Percentiles rank a stretch among this genome's conserved stretches.
Evolutionary conservation across 1,284 basidiomycete species (phyloP).

Genomic region (Sutorius eximius): DNA sequence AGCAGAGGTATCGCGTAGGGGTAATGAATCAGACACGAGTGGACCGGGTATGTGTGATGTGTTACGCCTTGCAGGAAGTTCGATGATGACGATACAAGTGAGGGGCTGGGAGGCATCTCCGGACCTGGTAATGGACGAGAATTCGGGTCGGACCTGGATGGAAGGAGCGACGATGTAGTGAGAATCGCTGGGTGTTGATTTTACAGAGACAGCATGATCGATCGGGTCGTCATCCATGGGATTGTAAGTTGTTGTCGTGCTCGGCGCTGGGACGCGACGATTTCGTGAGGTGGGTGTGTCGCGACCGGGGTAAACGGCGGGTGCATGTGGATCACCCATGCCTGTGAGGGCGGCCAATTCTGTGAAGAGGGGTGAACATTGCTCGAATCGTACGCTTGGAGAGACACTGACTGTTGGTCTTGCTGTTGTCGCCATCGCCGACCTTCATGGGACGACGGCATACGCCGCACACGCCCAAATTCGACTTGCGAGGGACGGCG

Average conservation of each 20-base stretch:
- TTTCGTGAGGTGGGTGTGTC: conserved; percentile 52
- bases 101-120: conserved; percentile 75
- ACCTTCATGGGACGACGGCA: conserved; percentile 95
- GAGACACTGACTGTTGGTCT: conserved; percentile 78
- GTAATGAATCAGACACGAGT: conserved; percentile 49
- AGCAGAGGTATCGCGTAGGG: conserved; percentile 30
- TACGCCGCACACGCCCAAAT: conserved; percentile 93
- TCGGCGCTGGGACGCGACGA: conserved; percentile 31
- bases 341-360: conserved; percentile 89
- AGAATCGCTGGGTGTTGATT: conserved; percentile 45
- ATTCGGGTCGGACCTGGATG: conserved; percentile 88
- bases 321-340: conserved; percentile 64
- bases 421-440: conserved; percentile 75
- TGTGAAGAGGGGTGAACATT: conserved; percentile 33
- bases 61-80: conserved; percentile 75
- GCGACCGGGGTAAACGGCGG: conserved; percentile 65
- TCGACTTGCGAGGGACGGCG: conserved; percentile 64
- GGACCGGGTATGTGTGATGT: conserved; percentile 58
- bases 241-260: conserved; percentile 43
- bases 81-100: conserved; percentile 88
- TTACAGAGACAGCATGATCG: conserved; percentile 56
- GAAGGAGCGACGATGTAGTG: conserved; percentile 82
- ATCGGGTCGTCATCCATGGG: conserved; percentile 80
- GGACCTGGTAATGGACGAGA: conserved; percentile 74
- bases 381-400: neutral